Conservation (phyloP, 2,329 filamentous ascomycete species). For the Rhynchosporium secalis region DNA sequence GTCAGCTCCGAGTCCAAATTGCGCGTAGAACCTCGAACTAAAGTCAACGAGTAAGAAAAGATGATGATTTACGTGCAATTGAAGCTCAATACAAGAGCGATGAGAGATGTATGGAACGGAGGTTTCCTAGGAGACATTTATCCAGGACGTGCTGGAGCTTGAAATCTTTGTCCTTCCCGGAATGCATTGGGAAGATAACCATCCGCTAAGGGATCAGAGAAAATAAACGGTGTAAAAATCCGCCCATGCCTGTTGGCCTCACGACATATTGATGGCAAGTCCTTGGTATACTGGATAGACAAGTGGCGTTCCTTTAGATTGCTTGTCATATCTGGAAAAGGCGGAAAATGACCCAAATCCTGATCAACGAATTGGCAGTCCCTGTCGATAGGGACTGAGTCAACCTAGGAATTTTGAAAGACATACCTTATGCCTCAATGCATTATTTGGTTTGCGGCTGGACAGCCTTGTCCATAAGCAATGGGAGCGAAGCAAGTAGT, state of each 20-base stretch:
- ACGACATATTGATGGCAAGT: slow-evolving; percentile 15
- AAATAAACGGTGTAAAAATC: slow-evolving; percentile 32
- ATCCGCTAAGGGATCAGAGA: background rate
- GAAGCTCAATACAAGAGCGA: background rate
- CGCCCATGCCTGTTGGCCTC: slow-evolving; percentile 23
- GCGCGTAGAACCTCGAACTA: background rate
- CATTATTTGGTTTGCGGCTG: slow-evolving; percentile 1
- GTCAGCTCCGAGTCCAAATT: slow-evolving; percentile 1
- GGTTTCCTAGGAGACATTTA: background rate
- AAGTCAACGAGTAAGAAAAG: background rate
- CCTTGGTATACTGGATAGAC: background rate
- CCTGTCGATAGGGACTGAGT: background rate
- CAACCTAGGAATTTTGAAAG: background rate
- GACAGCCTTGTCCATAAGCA: background rate
- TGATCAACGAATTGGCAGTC: background rate
- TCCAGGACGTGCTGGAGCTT: background rate
- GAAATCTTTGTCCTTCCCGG: too few relatives aligned
- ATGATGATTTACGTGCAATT: slow-evolving; percentile 7
- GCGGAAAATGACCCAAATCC: background rate
- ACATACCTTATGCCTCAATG: slow-evolving; percentile 1
- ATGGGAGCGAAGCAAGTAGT: background rate
- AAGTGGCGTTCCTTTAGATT: too few relatives aligned
- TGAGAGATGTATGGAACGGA: background rate
- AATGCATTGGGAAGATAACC: background rate
- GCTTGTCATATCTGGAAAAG: background rate